Conservation (phyloP, 495 filamentous ascomycete genomes). For the Parmelia sp. region DNA sequence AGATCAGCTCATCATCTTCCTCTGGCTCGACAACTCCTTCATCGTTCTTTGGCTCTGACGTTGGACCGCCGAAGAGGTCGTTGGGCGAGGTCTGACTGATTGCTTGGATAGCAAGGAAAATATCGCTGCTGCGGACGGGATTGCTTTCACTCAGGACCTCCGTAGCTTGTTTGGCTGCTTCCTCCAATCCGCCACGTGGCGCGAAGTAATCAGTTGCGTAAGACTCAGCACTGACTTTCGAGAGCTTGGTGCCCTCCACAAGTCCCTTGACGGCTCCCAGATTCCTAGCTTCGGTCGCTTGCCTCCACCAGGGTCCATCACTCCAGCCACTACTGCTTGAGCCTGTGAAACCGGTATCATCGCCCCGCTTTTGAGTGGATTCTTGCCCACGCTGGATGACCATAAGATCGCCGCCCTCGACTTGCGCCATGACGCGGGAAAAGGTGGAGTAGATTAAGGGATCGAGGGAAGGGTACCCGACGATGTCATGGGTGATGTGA, state of each 20-base stretch:
- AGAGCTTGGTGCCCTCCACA: conserved; percentile 82
- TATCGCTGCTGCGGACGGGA: conserved; percentile 83
- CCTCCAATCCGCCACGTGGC: conserved; percentile 67
- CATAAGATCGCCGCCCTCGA: conserved; percentile 94
- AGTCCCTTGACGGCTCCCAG: conserved; percentile 75
- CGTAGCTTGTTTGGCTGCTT: conserved; percentile 68
- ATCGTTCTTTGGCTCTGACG: conserved; percentile 45
- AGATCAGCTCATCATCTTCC: conserved; percentile 47
- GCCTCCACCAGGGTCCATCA: conserved; percentile 95
- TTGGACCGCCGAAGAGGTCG: conserved; percentile 59
- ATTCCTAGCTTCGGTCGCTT: conserved; percentile 59
- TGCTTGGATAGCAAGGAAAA: conserved; percentile 91
- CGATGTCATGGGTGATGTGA: conserved; percentile 92
- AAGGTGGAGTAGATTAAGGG: conserved; percentile 90
- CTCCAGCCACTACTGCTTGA: conserved; percentile 59
- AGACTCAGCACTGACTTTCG: conserved; percentile 75
- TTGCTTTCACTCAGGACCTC: conserved; percentile 73
- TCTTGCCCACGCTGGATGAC: conserved; percentile 92
- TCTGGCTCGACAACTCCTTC: conserved; percentile 46
- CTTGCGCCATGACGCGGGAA: conserved; percentile 94
- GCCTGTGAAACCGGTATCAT: conserved; percentile 54
- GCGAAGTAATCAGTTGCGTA: conserved; percentile 80
- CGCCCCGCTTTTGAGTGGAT: conserved; percentile 60
- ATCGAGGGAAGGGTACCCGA: conserved; percentile 90
- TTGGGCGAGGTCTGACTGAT: conserved; percentile 55